A percentile compares a stretch with the other conserved stretches of the same genome.
phyloP scores from a whole-genome alignment of 129 eudicot species.

The Calendula officinalis region DNA sequence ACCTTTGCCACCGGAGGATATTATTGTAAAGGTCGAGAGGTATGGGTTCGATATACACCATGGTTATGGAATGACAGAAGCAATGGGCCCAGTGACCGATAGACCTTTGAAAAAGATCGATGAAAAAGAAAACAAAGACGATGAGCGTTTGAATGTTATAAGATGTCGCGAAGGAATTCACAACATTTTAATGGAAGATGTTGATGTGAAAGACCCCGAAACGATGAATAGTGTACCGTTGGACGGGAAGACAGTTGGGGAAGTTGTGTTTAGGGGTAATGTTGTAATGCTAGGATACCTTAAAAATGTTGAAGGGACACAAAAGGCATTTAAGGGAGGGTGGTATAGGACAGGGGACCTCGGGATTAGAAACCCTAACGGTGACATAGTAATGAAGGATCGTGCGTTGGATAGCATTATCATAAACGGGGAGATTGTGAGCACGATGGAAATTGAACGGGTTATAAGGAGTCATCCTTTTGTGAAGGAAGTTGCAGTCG shows the following conservation, averaged over 20 bases:
- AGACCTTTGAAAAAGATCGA: background rate
- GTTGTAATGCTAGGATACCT: conserved; percentile 65
- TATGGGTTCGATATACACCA: conserved; percentile 42
- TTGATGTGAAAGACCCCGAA: conserved; percentile 51
- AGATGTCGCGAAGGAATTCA: conserved; percentile 37
- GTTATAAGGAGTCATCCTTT: conserved; percentile 48
- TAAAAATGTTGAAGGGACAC: conserved; percentile 34
- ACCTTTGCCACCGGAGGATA: conserved; percentile 34
- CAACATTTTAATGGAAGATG: conserved; percentile 46
- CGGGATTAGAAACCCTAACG: conserved; percentile 43
- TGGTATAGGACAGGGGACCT: conserved; percentile 69
- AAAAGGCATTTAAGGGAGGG: conserved; percentile 44
- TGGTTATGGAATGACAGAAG: conserved; percentile 76
- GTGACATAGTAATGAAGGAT: conserved; percentile 50
- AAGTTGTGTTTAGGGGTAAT: conserved; percentile 62
- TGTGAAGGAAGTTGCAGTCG: conserved; percentile 59
- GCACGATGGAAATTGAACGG: conserved; percentile 57
- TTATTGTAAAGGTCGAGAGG: conserved; percentile 25
- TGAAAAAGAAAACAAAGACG: conserved; percentile 1
- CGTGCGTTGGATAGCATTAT: conserved; percentile 40
- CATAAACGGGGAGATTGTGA: conserved; percentile 37
- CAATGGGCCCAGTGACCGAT: conserved; percentile 45
- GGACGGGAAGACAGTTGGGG: conserved; percentile 69
- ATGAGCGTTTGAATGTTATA: background rate
- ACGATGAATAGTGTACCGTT: conserved; percentile 54